These are phyloP conservation scores for Ananas comosus DNA, from an alignment of 176 grass and related monocot species.

Conservation along the genomic window DNA sequence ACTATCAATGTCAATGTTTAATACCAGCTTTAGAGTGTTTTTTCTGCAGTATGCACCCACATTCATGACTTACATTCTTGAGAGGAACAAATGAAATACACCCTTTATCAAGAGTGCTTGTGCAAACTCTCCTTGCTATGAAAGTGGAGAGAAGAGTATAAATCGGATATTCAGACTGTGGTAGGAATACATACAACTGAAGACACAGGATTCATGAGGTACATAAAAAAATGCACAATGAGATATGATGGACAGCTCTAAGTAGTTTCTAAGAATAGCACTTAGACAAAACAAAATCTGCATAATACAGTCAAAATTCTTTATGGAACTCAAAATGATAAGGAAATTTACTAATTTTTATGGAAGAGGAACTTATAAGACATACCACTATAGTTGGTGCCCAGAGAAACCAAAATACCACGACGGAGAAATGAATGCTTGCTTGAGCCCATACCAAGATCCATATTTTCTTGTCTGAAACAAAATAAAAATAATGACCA, in stretches of 20 bases:
- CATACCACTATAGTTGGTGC: conserved; percentile 85
- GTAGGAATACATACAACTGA: not conserved
- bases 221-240: not conserved
- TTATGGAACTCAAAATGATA: not conserved
- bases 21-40: too few species aligned
- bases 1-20: too few species aligned
- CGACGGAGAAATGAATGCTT: conserved; percentile 72
- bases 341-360: not conserved
- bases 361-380: conserved; percentile 3
- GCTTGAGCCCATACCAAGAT: conserved; percentile 74
- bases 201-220: not conserved
- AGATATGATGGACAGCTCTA: conserved; percentile 3
- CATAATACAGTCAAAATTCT: not conserved
- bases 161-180: not conserved
- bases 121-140: too few species aligned
- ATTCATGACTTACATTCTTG: too few species aligned
- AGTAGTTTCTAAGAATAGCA: not conserved
- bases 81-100: too few species aligned
- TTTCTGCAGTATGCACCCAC: too few species aligned
- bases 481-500: not conserved
- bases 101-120: too few species aligned
- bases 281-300: not conserved
- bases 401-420: conserved; percentile 82
- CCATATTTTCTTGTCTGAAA: conserved; percentile 87
- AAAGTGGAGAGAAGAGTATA: too few species aligned